Evolutionary conservation across 2,329 filamentous ascomycete genomes (phyloP).

Genomic region (Hyphodiscus sp.): DNA sequence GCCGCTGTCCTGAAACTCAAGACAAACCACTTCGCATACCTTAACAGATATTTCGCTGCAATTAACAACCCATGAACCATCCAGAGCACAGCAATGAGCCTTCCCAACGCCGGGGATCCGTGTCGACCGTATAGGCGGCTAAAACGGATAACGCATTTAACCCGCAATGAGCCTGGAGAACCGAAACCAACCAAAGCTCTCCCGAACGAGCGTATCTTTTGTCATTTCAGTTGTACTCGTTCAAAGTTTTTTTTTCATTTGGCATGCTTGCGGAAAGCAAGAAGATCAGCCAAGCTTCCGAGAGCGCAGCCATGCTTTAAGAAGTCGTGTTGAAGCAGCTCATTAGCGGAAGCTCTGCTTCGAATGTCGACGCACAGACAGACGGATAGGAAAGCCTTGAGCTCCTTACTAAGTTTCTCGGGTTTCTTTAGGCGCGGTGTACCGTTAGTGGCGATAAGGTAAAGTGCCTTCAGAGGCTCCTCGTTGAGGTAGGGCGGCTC

Average conservation of each 20-base stretch:
- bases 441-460: conserved; percentile 95
- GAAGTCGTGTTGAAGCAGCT: conserved; percentile 89
- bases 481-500: conserved; percentile 98
- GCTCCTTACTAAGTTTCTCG: conserved; percentile 94
- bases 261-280: conserved; percentile 75
- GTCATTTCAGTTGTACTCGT: conserved; percentile 1
- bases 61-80: background rate
- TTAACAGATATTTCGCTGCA: background rate
- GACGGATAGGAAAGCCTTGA: conserved; percentile 94
- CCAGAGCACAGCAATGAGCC: conserved; percentile 3
- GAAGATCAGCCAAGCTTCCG: conserved; percentile 74
- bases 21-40: background rate
- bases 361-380: conserved; percentile 96
- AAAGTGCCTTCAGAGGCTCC: conserved; percentile 93
- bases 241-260: conserved; percentile 40
- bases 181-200: conserved; percentile 2
- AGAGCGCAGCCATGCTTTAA: conserved; percentile 84
- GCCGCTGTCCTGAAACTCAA: background rate
- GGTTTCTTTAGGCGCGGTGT: conserved; percentile 97
- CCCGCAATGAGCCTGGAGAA: conserved; percentile 12
- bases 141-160: conserved; percentile 18
- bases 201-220: background rate
- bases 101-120: conserved; percentile 23
- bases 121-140: conserved; percentile 15
- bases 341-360: conserved; percentile 83